phyloP scores from a whole-genome alignment of 2,329 filamentous ascomycete genomes.

The Epichloe bromicola region DNA sequence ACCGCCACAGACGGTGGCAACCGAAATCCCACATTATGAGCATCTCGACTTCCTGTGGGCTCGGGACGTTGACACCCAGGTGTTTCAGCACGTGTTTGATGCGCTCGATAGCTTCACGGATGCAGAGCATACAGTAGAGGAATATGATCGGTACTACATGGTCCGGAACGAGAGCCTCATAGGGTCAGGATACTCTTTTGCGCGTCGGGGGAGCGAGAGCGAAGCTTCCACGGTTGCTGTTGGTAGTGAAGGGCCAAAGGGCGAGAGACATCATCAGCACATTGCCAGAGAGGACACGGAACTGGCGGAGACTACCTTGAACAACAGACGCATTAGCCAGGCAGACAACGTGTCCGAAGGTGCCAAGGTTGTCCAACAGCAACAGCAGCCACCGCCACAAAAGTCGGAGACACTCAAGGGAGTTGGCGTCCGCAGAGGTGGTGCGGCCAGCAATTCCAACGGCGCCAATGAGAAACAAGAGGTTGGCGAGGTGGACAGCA shows the following conservation, averaged over 20 bases:
- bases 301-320: not conserved
- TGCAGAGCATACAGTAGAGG: slow-evolving; percentile 43
- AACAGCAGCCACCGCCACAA: not conserved
- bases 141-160: slow-evolving; percentile 44
- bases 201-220: slow-evolving; percentile 22
- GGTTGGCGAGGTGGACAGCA: slow-evolving; percentile 1
- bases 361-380: not conserved
- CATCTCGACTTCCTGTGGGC: slow-evolving; percentile 97
- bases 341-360: not conserved
- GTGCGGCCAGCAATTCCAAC: not conserved
- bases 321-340: not conserved
- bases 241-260: not conserved
- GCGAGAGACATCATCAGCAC: slow-evolving; percentile 15
- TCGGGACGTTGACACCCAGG: slow-evolving; percentile 65
- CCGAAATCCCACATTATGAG: slow-evolving; percentile 83
- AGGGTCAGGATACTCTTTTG: slow-evolving; percentile 19
- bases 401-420: slow-evolving; percentile 17
- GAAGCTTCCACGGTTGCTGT: slow-evolving; percentile 20
- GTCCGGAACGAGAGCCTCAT: slow-evolving; percentile 39
- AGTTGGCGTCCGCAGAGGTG: slow-evolving; percentile 12
- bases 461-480: not conserved
- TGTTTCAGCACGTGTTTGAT: slow-evolving; percentile 86
- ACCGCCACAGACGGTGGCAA: slow-evolving; percentile 71
- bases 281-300: slow-evolving; percentile 14
- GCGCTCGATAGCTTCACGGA: slow-evolving; percentile 62